phyloP scores from a whole-genome alignment of 2,329 filamentous ascomycete species.

The Xylariaceae sp. region DNA sequence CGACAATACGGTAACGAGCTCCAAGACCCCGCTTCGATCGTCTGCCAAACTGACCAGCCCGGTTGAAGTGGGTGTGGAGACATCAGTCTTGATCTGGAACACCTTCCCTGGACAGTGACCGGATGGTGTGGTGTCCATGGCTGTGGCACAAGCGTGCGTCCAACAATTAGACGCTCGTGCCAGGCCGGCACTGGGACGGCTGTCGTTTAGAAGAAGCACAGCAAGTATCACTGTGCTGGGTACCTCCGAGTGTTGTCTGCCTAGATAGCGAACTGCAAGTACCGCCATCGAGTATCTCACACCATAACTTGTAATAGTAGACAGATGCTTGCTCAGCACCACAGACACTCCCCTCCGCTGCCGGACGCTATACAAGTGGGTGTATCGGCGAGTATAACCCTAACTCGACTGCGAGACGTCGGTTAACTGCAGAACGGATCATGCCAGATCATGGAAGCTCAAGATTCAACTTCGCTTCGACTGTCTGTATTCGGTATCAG shows the following conservation, averaged over 20 bases:
- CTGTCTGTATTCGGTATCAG: neutral
- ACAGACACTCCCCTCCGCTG: neutral
- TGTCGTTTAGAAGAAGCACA: neutral
- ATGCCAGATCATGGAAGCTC: neutral
- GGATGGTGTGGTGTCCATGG: constrained; percentile 1
- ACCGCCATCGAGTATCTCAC: neutral
- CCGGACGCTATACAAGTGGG: neutral
- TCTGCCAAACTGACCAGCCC: constrained; percentile 4
- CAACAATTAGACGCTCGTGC: neutral
- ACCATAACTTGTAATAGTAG: neutral
- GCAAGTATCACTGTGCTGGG: neutral
- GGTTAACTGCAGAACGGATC: neutral
- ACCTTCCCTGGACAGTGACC: neutral
- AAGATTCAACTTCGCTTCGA: neutral
- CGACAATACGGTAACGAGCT: constrained; percentile 8
- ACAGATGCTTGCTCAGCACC: too few species aligned
- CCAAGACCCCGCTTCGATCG: constrained; percentile 7
- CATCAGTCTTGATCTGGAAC: constrained; percentile 4
- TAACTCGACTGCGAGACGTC: neutral
- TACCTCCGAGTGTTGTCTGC: neutral
- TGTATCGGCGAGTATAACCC: neutral
- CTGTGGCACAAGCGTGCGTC: constrained; percentile 2
- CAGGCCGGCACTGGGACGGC: neutral
- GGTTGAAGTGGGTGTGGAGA: neutral
- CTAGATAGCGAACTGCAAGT: neutral